Base-by-base conservation (phyloP, 495 filamentous ascomycete species). In the Penicillium bovifimosum region DNA sequence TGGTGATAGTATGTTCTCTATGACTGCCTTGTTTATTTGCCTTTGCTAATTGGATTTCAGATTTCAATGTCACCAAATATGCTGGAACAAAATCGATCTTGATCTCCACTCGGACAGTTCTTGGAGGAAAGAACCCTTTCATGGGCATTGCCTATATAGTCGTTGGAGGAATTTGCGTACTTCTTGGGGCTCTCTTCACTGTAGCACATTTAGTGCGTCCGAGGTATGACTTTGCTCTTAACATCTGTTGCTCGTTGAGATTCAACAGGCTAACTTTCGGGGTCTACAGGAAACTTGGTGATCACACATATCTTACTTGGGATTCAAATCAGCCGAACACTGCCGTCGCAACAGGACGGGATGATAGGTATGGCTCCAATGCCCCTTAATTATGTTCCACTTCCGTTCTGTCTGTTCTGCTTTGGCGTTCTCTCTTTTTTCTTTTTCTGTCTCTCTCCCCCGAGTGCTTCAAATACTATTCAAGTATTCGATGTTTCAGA, bases 291-390 rank as follows among this genome's bases (percentile, higher is more conserved):
- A 97, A 97, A 86, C 80, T 99, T 39, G 93, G 93, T 26, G 93
- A 99, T 68, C 93, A 96, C 65, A 96, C 90, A 27, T 97, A 97
- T 69, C 79, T 99, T 34, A 89, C 87, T 8, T 99, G 95, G 95
- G 96, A 97, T 71, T 92, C 91, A 63, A 89, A 93, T 18, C 81
- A 86, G 32, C 80, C 85, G 1, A 80, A 73, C 36, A 78, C 78
- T 5, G 81, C 80, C 49, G 78, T 79, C 41, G 71, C 80, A 42
- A 81, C 79, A 41, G 82, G 82, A 40, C 69, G 71, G 42, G 72
- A 75, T 42, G 58, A 65, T 32, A 53, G 66, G 42, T 52, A 63
- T 55, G 58, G 63, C 17, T 40, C 60, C 1, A 60, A 56, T 43
- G 59, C 58, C 17, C 50, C 58, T 40, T 68, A 53, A 56, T 49